Conservation (phyloP, 2,329 filamentous ascomycete genomes). For the Aspergillus thermomutatus region DNA sequence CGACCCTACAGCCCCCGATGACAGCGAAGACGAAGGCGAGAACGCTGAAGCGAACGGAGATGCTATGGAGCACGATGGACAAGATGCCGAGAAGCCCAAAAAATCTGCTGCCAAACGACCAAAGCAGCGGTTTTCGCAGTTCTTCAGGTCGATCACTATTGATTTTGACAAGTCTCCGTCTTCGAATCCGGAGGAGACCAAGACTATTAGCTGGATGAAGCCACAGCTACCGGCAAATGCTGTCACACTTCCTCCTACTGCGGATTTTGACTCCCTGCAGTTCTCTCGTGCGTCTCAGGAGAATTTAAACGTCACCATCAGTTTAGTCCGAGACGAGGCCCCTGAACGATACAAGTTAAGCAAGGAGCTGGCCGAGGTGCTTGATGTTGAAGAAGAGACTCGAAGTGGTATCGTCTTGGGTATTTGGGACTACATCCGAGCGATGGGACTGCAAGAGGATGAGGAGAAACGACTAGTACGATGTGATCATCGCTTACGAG, state of each 20-base stretch:
- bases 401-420: slow-evolving; percentile 84
- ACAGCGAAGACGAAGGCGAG: slow-evolving; percentile 44
- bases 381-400: slow-evolving; percentile 84
- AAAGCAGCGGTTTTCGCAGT: slow-evolving; percentile 46
- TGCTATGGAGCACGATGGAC: slow-evolving; percentile 60
- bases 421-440: slow-evolving; percentile 91
- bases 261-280: slow-evolving; percentile 84
- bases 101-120: slow-evolving; percentile 25
- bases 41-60: slow-evolving; percentile 39
- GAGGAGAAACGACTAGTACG: slow-evolving; percentile 91
- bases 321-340: slow-evolving; percentile 76
- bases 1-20: slow-evolving; percentile 50
- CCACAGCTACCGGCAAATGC: slow-evolving; percentile 55
- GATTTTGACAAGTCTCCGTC: slow-evolving; percentile 48
- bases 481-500: slow-evolving; percentile 78
- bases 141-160: slow-evolving; percentile 52
- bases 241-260: slow-evolving; percentile 57
- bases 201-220: slow-evolving; percentile 79
- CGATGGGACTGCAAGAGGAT: slow-evolving; percentile 83
- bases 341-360: slow-evolving; percentile 82
- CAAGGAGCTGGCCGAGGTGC: slow-evolving; percentile 72
- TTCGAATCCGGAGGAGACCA: slow-evolving; percentile 41
- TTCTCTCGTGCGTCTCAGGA: slow-evolving; percentile 92
- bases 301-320: slow-evolving; percentile 87
- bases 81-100: slow-evolving; percentile 28